Evolutionary conservation across 1,284 basidiomycete genomes (phyloP).

Genomic region (Fistulinella cinereoalba): DNA sequence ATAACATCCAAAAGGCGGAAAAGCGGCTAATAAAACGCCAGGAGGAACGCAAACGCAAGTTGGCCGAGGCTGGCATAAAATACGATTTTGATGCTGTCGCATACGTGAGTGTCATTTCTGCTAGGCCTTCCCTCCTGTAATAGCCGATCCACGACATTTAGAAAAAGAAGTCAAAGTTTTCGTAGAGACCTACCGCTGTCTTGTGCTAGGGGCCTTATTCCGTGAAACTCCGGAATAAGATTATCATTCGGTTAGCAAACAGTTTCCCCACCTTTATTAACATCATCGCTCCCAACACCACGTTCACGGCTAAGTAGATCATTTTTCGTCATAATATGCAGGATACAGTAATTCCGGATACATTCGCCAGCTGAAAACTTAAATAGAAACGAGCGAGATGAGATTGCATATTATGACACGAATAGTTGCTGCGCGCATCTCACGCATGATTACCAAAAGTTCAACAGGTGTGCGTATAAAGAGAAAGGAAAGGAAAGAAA

Average conservation of each 20-base stretch:
- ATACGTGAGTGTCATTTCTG: constrained; percentile 51
- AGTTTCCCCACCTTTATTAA: not conserved
- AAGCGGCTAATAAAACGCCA: constrained; percentile 78
- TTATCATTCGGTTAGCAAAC: not conserved
- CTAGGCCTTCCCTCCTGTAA: not conserved
- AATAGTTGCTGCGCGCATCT: not conserved
- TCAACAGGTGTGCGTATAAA: too few species aligned
- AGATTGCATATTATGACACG: constrained; percentile 6
- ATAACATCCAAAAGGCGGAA: constrained; percentile 67
- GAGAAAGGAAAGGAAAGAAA: not conserved
- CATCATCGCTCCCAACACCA: not conserved
- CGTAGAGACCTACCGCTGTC: too few species aligned
- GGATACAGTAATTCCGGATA: not conserved
- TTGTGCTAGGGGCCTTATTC: too few species aligned
- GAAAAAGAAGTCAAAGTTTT: constrained; percentile 32
- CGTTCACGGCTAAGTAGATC: not conserved
- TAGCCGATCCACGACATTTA: constrained; percentile 4
- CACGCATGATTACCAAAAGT: not conserved
- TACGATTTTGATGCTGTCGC: constrained; percentile 80
- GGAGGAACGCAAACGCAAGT: constrained; percentile 72
- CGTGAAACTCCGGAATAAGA: too few species aligned
- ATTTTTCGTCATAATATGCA: not conserved
- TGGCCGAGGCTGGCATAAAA: constrained; percentile 81
- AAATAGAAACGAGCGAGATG: not conserved
- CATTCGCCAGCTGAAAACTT: not conserved